A percentile compares a stretch with the other conserved stretches of the same genome.
Conservation (phyloP, 1,139 yeast genomes). For the Trichomonascaceae sp. region DNA sequence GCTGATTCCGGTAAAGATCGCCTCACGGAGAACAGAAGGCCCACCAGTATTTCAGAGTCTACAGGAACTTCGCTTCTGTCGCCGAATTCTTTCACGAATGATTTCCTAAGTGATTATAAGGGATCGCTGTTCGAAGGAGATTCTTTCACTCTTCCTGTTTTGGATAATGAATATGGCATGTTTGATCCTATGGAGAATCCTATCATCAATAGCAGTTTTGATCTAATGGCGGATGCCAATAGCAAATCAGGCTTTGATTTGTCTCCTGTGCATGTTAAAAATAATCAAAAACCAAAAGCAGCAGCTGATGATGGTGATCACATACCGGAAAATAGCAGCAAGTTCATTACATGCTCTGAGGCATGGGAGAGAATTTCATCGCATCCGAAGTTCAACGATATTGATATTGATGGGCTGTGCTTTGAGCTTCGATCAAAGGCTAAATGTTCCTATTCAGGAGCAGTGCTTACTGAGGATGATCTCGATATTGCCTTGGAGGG, state of each 20-base stretch:
- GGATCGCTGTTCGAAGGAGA: constrained; percentile 31
- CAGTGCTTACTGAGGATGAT: constrained; percentile 72
- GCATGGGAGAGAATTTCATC: constrained; percentile 94
- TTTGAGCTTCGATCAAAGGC: constrained; percentile 83
- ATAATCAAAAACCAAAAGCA: constrained; percentile 12
- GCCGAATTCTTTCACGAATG: constrained; percentile 28
- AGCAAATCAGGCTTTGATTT: constrained; percentile 3
- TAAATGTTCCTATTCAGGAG: constrained; percentile 91
- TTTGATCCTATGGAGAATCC: constrained; percentile 52
- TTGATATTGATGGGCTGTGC: constrained; percentile 92
- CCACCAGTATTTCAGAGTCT: background rate
- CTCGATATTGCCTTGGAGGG: constrained; percentile 56
- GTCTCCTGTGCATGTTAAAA: constrained; percentile 11
- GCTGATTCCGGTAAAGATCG: background rate
- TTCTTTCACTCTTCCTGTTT: constrained; percentile 29
- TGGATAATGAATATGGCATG: constrained; percentile 56
- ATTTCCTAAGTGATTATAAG: constrained; percentile 31
- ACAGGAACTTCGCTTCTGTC: constrained; percentile 14
- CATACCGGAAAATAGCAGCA: constrained; percentile 29
- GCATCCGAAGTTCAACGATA: constrained; percentile 87
- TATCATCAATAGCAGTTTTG: constrained; percentile 15
- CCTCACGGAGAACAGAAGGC: background rate
- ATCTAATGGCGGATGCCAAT: constrained; percentile 20
- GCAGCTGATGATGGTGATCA: constrained; percentile 31
- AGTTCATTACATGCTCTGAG: constrained; percentile 69